Base-by-base conservation (phyloP, 148 eudicot genomes). In the Polygonum maritimum region DNA sequence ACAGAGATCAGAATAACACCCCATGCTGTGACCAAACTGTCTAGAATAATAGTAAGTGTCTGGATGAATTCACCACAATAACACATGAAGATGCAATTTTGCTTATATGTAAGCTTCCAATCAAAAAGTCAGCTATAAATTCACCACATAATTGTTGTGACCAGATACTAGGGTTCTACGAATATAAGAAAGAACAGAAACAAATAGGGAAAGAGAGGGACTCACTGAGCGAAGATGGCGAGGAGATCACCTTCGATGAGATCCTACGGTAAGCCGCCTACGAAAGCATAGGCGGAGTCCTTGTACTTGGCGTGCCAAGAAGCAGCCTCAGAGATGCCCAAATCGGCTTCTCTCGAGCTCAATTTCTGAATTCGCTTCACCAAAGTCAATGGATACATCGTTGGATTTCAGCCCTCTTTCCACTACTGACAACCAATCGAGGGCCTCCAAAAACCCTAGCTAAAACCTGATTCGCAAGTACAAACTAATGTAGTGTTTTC, bases 191-290 rank as follows among this genome's bases (percentile, higher is more conserved):
- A 63, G 4, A 35, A 19, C 7, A 9, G 11, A 19, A 57, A 57
- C 31, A 57, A 19, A 19, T 4, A 57, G 26, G 11, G 18, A 18
- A 57, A 57, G 39, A 12, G 26, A 33, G 40, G 35, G 69, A 63
- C 69, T 63, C 40, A 63, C 69, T 63, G 69, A 63, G 69, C 69
- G n/a, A 63, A 63, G 69, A 63, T 35, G 69, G 98, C 97, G 52
- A 94, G 93, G 35, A 94, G 95, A 77, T 91, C 98, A 72, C 98
- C 98, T 83, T 94, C 98, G 3, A 95, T 89, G 62, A 94, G 97
- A 78, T 94, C 98, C 33, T 84, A 94, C 3, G 98, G 97, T 33
- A 94, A 79, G 9, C 98, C 98, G 16, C 98, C 95, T 3, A 86
- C 91, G 69, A 81, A 94, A 21, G 91, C 93, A 73, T 94, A 94